A percentile compares a stretch with the other conserved stretches of the same genome.
Evolutionary conservation across 202 grass and related monocot genomes (phyloP).

Genomic region (Thinopyrum obtusiflorum): DNA sequence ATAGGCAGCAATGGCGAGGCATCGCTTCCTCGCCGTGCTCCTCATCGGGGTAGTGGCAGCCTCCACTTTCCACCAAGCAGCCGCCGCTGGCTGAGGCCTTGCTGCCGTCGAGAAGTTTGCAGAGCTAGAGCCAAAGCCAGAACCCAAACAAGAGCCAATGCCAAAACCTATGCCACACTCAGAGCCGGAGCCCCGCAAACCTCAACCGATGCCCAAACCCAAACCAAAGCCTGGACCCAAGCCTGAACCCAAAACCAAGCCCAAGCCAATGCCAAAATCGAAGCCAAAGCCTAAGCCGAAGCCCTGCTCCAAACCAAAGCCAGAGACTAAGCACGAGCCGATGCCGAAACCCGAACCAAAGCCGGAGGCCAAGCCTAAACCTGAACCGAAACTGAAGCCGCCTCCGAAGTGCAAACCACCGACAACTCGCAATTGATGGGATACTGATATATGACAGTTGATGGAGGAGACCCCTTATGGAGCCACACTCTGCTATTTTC

Average conservation of each 20-base stretch:
- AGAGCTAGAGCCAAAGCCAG: background rate
- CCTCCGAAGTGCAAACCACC: too few species aligned
- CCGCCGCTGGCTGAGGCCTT: background rate
- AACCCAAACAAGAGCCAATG: background rate
- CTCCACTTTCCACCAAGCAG: background rate
- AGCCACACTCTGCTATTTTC: too few species aligned
- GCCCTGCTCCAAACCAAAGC: too few species aligned
- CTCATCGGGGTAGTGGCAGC: background rate
- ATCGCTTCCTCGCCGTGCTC: background rate
- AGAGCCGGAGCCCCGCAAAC: background rate
- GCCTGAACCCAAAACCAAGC: background rate
- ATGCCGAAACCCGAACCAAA: too few species aligned
- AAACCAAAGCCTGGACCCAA: background rate
- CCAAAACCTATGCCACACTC: background rate
- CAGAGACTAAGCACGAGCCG: too few species aligned
- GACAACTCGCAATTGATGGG: too few species aligned
- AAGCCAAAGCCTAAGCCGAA: background rate
- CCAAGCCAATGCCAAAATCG: background rate
- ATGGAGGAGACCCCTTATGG: too few species aligned
- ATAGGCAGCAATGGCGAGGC: background rate
- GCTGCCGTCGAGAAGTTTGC: background rate
- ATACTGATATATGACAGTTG: too few species aligned
- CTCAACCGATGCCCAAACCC: background rate
- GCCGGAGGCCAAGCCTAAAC: too few species aligned
- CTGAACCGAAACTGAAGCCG: too few species aligned